Base-by-base conservation (phyloP, 2,329 filamentous ascomycete genomes). In the Diaporthe longicolla region DNA sequence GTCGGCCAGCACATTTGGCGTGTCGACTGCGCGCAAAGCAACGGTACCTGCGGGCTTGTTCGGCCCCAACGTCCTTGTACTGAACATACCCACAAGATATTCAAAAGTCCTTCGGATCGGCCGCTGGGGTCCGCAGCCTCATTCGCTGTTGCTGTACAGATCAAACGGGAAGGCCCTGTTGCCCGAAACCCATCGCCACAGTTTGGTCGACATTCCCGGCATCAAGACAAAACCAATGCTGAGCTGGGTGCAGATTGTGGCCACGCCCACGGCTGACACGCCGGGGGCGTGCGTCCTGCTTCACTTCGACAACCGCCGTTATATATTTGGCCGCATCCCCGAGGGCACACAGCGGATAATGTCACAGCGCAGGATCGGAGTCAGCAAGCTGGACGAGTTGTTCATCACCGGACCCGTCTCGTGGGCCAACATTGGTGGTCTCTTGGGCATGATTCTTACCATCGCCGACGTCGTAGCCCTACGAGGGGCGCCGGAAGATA, bases 231-330 rank as follows among this genome's bases (percentile, higher is more conserved):
- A 15, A 37, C 74, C 61, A 55, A 98, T 98, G 95, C 88, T 92
- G 78, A 93, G 89, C 81, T 91, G 87, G 79, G 87, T 95, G 73
- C 92, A 97, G 82, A 85, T 98, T 78, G 82, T 96, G 76, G 93
- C 92, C 24, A 93, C 93, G 74, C 96, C 96, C 19, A 97, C 96
- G 77, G 93, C 93, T 74, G 97, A 99, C 83, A 98, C 95, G 26
- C 90, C 92, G 0, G 96, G 96, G 71, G 94, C 94, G 2, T 89
- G 90, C 66, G 82, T 98, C 43, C 81, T 95, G 50, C 86, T 99
- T 9, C 92, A 96, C 81, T 95, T 95, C 80, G 94, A 96, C 78
- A 90, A 91, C 79, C 92, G 93, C 78, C 90, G 94, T 73, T 99
- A 99, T 82, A 78, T 98, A 21, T 93, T 99, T 79, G 97, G 97